Evolutionary conservation across 225 moss, liverwort and hornwort genomes (phyloP), one percentile per base, ranked within the genome.

Genomic region (Lunularia cruciata): DNA sequence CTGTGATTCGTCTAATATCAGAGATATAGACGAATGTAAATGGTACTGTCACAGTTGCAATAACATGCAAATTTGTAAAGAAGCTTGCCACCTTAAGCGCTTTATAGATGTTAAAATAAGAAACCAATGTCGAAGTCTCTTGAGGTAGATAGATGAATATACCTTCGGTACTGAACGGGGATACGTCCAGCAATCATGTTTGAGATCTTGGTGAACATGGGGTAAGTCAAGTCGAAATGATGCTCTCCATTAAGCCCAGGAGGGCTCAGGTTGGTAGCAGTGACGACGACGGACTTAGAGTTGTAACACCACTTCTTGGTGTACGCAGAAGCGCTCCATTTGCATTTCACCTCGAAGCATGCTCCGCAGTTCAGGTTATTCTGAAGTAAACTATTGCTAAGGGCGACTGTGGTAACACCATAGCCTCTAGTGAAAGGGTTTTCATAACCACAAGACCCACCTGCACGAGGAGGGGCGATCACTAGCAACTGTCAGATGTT

Each of bases 241-340:
- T 72, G 19, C 27, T 76, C 76, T 15, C 78, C 78, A 42, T 38
- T 61, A 38, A 75, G 64, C 5, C 78, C 78, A 9, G 63, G 76
- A 46, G 79, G 80, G 47, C 83, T 80, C 51, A 63, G 47, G 57
- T 84, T 84, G 49, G 83, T 83, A 39, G 77, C 80, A 8, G 77
- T 84, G 35, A 80, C 26, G 23, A 62, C 26, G 57, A 76, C 57
- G 10, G 69, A 43, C 15, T 72, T 13, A 48, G 71, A 62, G 32
- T 56, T 23, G 37, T 73, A 73, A 40, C 83, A 84, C 76, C 79
- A 79, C 73, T 79, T 33, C 14, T 4, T 27, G 28, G 79, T 74
- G 53, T 75, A 75, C 19, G 69, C 75, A 2, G 76, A 20, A 12
- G 75, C 80, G 14, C 9, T 34, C 34, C 54, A 57, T 19, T 32